Base-by-base conservation (phyloP, 768 basidiomycete genomes). In the Roridomyces roridus region DNA sequence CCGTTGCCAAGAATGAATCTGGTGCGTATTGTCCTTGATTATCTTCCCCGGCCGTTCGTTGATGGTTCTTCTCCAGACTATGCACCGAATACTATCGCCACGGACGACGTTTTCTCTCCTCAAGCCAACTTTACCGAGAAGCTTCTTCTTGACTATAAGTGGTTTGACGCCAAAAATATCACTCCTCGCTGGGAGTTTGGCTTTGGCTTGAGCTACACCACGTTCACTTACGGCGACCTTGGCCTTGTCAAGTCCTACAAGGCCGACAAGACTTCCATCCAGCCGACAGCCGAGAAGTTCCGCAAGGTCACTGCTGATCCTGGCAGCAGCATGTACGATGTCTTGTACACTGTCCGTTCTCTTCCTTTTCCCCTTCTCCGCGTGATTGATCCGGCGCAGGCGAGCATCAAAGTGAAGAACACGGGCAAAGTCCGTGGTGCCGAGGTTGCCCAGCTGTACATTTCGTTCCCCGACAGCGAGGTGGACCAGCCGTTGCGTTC, bases 161-260 rank as follows among this genome's bases (percentile, higher is more conserved):
- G 55, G 55, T 56, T 56, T 28, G 55, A 56, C 29, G 55, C 55
- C 7, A 56, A 56, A 20, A 56, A 56, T 26, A 56, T 56, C 36
- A 39, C 55, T 11, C 55, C 55, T 9, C 55, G 55, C 8, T 56
- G 25, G 25, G 55, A 49, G 42, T 56, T 56, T 18, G 55, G 55
- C 9, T 50, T 56, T 8, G 55, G 55, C 25, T 15, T 56, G 15
- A 50, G 47, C 11, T 56, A 56, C 24, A 56, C 55, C 12, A 50
- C 40, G 4, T 56, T 56, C 43, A 29, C 41, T 29, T 56, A 43
- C 28, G 55, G 55, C n/a, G 20, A 39, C n/a, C 43, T 56, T 3
- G 41, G 55, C 28, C 8, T 56, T 14, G 42, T 26, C 5, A 14
- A 39, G 35, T 44, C 48, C 18, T 56, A 49, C 48, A 56, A 49